A percentile compares a stretch with the other conserved stretches of the same genome.
Evolutionary conservation across 2,329 filamentous ascomycete genomes (phyloP).

Genomic region (Chrysoporthe deuterocubensis): DNA sequence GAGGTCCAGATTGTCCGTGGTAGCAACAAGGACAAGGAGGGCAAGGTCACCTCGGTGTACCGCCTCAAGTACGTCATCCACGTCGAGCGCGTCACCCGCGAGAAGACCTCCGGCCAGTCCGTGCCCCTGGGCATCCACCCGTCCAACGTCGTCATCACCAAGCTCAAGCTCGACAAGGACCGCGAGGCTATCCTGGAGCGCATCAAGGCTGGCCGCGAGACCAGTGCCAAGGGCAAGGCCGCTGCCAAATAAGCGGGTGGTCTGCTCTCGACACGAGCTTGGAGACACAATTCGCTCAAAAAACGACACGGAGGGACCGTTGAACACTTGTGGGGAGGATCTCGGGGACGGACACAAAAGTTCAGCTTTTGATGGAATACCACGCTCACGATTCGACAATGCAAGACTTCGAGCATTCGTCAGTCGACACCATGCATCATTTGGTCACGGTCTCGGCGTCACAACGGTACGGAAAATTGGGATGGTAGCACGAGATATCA

Average conservation of each 20-base stretch:
- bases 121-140: constrained; percentile 94
- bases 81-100: constrained; percentile 93
- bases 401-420: constrained; percentile 15
- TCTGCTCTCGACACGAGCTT: background rate
- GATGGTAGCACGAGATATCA: constrained; percentile 38
- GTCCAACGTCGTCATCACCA: constrained; percentile 97
- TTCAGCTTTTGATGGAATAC: constrained; percentile 26
- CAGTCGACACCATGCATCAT: constrained; percentile 16
- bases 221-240: constrained; percentile 72
- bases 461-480: constrained; percentile 30
- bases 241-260: constrained; percentile 53
- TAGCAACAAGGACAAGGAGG: constrained; percentile 95
- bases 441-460: constrained; percentile 35
- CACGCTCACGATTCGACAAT: constrained; percentile 20
- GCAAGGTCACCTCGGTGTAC: constrained; percentile 98
- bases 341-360: constrained; percentile 20
- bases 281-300: background rate
- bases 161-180: constrained; percentile 98
- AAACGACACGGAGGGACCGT: constrained; percentile 11
- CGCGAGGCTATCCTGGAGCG: constrained; percentile 86
- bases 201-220: constrained; percentile 80
- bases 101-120: constrained; percentile 96
- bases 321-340: constrained; percentile 28
- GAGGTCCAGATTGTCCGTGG: constrained; percentile 93
- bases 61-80: constrained; percentile 97